Base-by-base conservation (phyloP, 768 basidiomycete species). In the Pleurotus tuber-regium region DNA sequence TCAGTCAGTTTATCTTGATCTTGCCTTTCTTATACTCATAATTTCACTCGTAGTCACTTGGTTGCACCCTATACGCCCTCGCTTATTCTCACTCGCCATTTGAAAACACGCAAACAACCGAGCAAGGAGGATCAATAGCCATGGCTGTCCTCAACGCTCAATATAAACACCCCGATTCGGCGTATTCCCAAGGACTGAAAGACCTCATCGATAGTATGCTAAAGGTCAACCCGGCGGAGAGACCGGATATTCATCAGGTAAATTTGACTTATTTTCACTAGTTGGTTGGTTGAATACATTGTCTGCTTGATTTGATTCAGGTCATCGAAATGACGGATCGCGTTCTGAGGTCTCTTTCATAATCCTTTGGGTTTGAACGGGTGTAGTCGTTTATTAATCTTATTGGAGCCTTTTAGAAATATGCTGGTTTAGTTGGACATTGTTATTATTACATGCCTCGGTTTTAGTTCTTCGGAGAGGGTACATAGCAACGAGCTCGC, bases 1-100 rank as follows among this genome's bases (percentile, higher is more conserved):
- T 92, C 70, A 51, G 83, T 66, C 21, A 28, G 19, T 23, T 48
- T 42, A 7, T 24, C 50, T 35, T 30, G 21, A 39, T 5, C 43
- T 24, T 52, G 21, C 18, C 43, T 56, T n/a, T 39, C 38, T n/a
- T n/a, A n/a, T n/a, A n/a, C n/a, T n/a, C n/a, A n/a, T n/a, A n/a
- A n/a, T 12, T 50, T 46, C 28, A 44, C 38, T 8, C 33, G 10
- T 43, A 98, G 96, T 96, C 94, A 1, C 79, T 99, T 14, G 97
- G 97, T 1, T 97, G 95, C 69, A 95, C 94, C 0, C 76, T 99
- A 41, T 99, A 83, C 59, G 94, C 97, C 0, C 81, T 98, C 40
- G 94, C 94, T 0, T 98, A 98, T 69, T 88, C 87, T 2, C 91
- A 93, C 63, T 98, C 96, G 2, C 96, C 96, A 0, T 99, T 99